Conservation (phyloP, 148 eudicot species). For the Fagopyrum tataricum region DNA sequence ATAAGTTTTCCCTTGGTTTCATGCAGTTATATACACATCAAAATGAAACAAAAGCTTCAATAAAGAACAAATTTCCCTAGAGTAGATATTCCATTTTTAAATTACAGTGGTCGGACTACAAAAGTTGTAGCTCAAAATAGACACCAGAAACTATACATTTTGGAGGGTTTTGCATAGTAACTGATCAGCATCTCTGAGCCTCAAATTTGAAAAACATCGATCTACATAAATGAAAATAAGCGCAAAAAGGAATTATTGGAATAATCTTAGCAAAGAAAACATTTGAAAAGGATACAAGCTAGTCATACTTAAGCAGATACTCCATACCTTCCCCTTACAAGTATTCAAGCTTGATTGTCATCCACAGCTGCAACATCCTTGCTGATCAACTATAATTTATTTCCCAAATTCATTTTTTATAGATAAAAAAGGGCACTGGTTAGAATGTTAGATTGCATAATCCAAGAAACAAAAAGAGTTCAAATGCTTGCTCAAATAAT, state of each 20-base stretch:
- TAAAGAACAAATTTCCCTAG: background rate
- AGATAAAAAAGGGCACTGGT: background rate
- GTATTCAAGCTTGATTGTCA: conserved; percentile 22
- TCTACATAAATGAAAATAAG: background rate
- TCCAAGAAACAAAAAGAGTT: background rate
- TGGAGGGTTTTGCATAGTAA: background rate
- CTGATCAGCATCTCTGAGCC: background rate
- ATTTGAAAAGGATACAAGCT: background rate
- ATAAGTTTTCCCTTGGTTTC: background rate
- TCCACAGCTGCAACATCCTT: conserved; percentile 39
- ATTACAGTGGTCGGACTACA: background rate
- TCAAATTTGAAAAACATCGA: background rate
- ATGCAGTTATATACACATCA: background rate
- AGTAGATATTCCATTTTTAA: background rate
- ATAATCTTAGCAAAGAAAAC: background rate
- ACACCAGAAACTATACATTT: background rate
- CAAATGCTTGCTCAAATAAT: background rate
- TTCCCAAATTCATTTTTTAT: background rate
- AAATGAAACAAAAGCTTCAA: background rate
- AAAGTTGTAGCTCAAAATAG: background rate
- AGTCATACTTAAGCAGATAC: background rate
- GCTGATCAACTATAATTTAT: conserved; percentile 45
- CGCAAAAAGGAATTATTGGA: background rate
- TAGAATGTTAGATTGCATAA: background rate
- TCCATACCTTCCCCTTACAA: background rate